Conservation (phyloP, 768 basidiomycete species). For the Mycena polygramma region DNA sequence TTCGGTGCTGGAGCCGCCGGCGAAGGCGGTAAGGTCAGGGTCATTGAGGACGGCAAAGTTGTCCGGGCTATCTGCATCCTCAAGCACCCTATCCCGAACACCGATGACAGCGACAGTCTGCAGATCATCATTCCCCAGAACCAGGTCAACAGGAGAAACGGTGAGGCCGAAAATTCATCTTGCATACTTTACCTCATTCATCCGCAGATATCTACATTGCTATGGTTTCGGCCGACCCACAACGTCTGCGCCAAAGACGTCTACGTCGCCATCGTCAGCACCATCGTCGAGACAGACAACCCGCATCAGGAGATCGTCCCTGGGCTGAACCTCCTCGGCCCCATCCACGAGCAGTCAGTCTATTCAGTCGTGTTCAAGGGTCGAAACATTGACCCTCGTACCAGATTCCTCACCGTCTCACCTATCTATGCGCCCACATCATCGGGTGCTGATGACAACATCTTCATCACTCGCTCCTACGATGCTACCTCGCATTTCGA, state of each 20-base stretch:
- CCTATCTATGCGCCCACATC: conserved; percentile 92
- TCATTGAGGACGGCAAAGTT: conserved; percentile 94
- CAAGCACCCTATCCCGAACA: conserved; percentile 98
- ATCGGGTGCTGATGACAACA: conserved; percentile 85
- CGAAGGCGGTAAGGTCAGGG: conserved; percentile 85
- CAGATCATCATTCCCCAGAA: conserved; percentile 99
- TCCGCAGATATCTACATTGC: conserved; percentile 99
- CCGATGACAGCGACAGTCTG: conserved; percentile 93
- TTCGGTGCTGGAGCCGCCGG: conserved; percentile 81
- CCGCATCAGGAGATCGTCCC: conserved; percentile 95
- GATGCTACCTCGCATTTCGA: conserved; percentile 99
- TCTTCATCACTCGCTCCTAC: conserved; percentile 98
- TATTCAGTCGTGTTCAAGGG: conserved; percentile 22
- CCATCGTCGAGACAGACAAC: conserved; percentile 94
- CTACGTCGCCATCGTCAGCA: conserved; percentile 97
- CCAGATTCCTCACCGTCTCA: conserved; percentile 90
- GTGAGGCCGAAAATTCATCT: too few relatives aligned
- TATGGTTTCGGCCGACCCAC: conserved; percentile 95
- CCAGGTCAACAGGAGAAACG: conserved; percentile 93
- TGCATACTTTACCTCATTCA: too few relatives aligned
- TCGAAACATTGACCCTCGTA: conserved; percentile 22
- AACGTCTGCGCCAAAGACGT: conserved; percentile 97
- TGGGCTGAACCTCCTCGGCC: conserved; percentile 91
- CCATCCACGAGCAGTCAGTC: conserved; percentile 92
- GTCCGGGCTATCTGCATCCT: conserved; percentile 97